Conservation (phyloP, 2,329 filamentous ascomycete genomes). For the Ophiostoma angusticollis region DNA sequence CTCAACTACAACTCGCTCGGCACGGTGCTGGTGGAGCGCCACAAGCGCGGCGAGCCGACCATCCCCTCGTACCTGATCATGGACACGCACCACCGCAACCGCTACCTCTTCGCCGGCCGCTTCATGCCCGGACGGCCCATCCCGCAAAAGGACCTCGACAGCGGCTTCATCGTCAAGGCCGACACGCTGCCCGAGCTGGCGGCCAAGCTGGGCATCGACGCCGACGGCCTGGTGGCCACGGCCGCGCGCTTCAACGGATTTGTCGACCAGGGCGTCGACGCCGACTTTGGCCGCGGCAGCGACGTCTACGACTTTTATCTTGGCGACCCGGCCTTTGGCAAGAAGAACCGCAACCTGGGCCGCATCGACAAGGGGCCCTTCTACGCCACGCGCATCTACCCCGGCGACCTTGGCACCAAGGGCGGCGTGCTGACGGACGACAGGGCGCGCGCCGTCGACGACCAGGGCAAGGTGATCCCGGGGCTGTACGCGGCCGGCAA, state of each 20-base stretch:
- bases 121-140: constrained; percentile 9
- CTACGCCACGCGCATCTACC: constrained; percentile 23
- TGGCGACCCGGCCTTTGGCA: constrained; percentile 49
- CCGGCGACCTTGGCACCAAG: constrained; percentile 26
- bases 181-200: constrained; percentile 12
- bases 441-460: constrained; percentile 14
- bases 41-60: constrained; percentile 1
- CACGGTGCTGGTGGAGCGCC: constrained; percentile 14
- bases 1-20: constrained; percentile 20
- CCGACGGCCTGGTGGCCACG: constrained; percentile 1
- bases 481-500: constrained; percentile 57
- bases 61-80: constrained; percentile 19
- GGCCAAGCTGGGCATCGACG: constrained; percentile 12
- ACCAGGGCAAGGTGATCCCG: constrained; percentile 37
- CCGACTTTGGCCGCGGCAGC: constrained; percentile 30
- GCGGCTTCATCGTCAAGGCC: constrained; percentile 36
- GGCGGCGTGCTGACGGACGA: constrained; percentile 25
- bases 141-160: constrained; percentile 13
- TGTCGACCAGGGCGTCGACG: constrained; percentile 4
- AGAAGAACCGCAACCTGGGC: constrained; percentile 21
- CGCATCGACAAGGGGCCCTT: constrained; percentile 19
- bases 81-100: constrained; percentile 20
- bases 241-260: constrained; percentile 3
- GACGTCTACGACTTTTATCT: constrained; percentile 67
- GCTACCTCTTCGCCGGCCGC: constrained; percentile 17